Evolutionary conservation across 2,329 filamentous ascomycete genomes (phyloP).

Genomic region (Aureobasidium sp.): DNA sequence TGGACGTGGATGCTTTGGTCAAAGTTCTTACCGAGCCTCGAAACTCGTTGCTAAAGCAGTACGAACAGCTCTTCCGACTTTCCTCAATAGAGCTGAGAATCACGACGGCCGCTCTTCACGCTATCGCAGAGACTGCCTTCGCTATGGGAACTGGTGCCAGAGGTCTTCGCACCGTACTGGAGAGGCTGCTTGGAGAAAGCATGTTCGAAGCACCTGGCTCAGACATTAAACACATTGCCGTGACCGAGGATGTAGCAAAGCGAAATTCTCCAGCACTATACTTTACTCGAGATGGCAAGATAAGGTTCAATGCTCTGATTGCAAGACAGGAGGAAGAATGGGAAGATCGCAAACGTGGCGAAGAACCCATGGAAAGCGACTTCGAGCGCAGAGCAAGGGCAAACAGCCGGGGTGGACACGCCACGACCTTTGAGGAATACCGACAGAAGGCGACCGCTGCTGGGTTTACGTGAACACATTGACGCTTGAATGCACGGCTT

Average conservation of each 20-base stretch:
- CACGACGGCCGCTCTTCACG: slow-evolving; percentile 70
- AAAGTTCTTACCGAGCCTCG: slow-evolving; percentile 87
- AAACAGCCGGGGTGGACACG: slow-evolving; percentile 21
- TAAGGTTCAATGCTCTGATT: slow-evolving; percentile 29
- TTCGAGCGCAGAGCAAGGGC: slow-evolving; percentile 20
- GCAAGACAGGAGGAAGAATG: slow-evolving; percentile 38
- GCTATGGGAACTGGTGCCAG: slow-evolving; percentile 62
- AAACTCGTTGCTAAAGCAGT: slow-evolving; percentile 81
- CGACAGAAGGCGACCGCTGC: slow-evolving; percentile 31
- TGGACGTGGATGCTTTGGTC: slow-evolving; percentile 60
- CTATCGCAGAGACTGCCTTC: slow-evolving; percentile 64
- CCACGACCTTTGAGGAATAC: slow-evolving; percentile 39
- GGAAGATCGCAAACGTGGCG: slow-evolving; percentile 29
- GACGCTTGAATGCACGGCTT: background rate
- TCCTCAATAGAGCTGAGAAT: slow-evolving; percentile 70
- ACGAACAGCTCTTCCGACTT: slow-evolving; percentile 77
- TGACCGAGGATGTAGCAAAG: slow-evolving; percentile 37
- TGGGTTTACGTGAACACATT: slow-evolving; percentile 19
- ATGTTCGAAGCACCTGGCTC: slow-evolving; percentile 42
- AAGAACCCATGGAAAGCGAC: slow-evolving; percentile 20
- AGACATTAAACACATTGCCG: slow-evolving; percentile 36
- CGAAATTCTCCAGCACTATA: slow-evolving; percentile 33
- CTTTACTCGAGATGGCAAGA: slow-evolving; percentile 33
- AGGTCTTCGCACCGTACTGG: slow-evolving; percentile 39
- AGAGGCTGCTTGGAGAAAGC: slow-evolving; percentile 35